A percentile compares a stretch with the other conserved stretches of the same genome.
Conservation (phyloP, 2,329 filamentous ascomycete species). For the Parasarocladium wereldwijsianum region DNA sequence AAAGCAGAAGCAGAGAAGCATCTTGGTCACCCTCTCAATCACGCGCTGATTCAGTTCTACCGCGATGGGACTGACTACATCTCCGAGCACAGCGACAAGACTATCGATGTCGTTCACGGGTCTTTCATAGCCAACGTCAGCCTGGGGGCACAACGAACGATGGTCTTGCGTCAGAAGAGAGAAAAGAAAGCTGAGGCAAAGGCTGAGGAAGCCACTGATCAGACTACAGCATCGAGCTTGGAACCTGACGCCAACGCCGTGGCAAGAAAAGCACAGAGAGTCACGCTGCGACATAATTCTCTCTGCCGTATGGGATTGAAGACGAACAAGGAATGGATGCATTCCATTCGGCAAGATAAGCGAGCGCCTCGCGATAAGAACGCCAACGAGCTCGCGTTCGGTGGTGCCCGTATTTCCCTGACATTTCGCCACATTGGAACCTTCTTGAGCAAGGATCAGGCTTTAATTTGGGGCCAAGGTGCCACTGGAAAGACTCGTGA, state of each 20-base stretch:
- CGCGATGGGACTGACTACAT: slow-evolving; percentile 84
- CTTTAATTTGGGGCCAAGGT: slow-evolving; percentile 81
- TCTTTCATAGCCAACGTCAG: slow-evolving; percentile 88
- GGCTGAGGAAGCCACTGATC: background rate
- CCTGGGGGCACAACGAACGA: slow-evolving; percentile 79
- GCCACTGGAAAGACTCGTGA: slow-evolving; percentile 53
- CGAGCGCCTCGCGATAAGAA: slow-evolving; percentile 53
- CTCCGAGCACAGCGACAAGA: slow-evolving; percentile 94
- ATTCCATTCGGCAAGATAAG: slow-evolving; percentile 84
- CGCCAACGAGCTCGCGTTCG: slow-evolving; percentile 53
- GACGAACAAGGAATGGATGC: slow-evolving; percentile 80
- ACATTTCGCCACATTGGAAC: slow-evolving; percentile 87
- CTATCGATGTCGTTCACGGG: slow-evolving; percentile 68
- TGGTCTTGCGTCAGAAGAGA: slow-evolving; percentile 79
- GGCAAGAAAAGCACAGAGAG: slow-evolving; percentile 46
- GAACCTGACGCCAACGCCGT: slow-evolving; percentile 1
- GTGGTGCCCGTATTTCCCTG: slow-evolving; percentile 71
- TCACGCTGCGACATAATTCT: slow-evolving; percentile 74
- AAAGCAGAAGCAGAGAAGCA: slow-evolving; percentile 52
- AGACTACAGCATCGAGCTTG: slow-evolving; percentile 4
- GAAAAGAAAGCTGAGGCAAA: slow-evolving; percentile 8
- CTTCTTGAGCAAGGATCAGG: slow-evolving; percentile 52
- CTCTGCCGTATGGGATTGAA: slow-evolving; percentile 67
- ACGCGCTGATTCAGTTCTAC: slow-evolving; percentile 86
- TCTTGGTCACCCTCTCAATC: slow-evolving; percentile 72